These are phyloP conservation scores for Kazachstania sp. DNA, from an alignment of 1,139 yeast genomes.

Conservation along the genomic window DNA sequence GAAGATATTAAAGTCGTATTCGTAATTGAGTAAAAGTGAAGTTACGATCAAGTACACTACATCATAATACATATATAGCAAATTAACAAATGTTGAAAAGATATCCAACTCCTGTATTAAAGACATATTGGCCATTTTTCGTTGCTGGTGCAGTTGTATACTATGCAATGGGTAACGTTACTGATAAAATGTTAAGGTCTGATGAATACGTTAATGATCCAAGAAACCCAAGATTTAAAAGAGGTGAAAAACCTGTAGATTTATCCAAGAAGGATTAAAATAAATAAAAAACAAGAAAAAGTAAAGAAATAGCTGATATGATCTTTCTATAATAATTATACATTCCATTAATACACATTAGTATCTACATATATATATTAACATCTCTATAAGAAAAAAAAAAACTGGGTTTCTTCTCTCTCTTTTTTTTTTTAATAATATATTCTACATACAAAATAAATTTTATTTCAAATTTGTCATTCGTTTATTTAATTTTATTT, in stretches of 20 bases:
- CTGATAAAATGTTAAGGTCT: slow-evolving; percentile 46
- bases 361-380: no score
- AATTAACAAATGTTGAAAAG: slow-evolving; percentile 31
- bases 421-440: not conserved
- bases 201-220: slow-evolving; percentile 68
- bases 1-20: no score
- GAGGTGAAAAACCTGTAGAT: slow-evolving; percentile 44
- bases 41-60: no score
- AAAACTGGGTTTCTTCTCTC: no score
- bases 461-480: not conserved
- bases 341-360: no score
- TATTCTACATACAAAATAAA: not conserved
- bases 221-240: slow-evolving; percentile 63
- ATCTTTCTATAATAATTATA: no score
- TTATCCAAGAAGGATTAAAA: slow-evolving; percentile 9
- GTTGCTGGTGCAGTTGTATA: slow-evolving; percentile 52
- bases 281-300: not conserved
- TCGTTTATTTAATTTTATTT: slow-evolving; percentile 21
- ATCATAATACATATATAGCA: not conserved
- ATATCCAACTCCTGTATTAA: slow-evolving; percentile 45
- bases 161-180: slow-evolving; percentile 50
- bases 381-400: no score
- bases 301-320: no score
- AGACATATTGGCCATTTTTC: slow-evolving; percentile 63
- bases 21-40: no score